phyloP scores from a whole-genome alignment of 176 grass and related monocot species.

The Cenchrus fungigraminus region DNA sequence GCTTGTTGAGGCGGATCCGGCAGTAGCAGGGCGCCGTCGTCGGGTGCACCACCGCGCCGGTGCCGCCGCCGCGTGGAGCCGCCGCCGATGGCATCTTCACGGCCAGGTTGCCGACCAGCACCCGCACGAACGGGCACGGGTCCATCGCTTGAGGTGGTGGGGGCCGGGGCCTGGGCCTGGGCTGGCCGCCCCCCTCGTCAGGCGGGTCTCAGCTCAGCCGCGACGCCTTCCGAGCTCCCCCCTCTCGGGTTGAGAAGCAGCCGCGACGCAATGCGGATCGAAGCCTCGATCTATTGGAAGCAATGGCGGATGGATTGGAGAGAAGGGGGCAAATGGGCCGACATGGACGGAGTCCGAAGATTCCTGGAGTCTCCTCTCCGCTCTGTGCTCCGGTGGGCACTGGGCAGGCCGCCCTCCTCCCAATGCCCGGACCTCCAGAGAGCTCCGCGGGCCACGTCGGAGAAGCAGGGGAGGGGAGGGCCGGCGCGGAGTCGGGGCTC shows the following conservation, averaged over 20 bases:
- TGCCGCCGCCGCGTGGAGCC: slow-evolving; percentile 6
- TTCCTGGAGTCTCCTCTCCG: background rate
- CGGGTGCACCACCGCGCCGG: slow-evolving; percentile 71
- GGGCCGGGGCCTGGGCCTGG: background rate
- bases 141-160: slow-evolving; percentile 52
- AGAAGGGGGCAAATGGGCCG: background rate
- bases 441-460: too few relatives aligned
- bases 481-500: too few relatives aligned
- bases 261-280: too few relatives aligned
- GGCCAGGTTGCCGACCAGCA: slow-evolving; percentile 81
- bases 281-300: too few relatives aligned
- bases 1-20: slow-evolving; percentile 79
- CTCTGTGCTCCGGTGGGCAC: background rate
- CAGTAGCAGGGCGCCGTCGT: slow-evolving; percentile 72
- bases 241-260: too few relatives aligned
- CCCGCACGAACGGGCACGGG: slow-evolving; percentile 90
- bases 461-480: too few relatives aligned
- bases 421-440: too few relatives aligned
- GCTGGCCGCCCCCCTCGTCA: too few relatives aligned
- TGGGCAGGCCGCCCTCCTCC: too few relatives aligned
- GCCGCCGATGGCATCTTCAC: slow-evolving; percentile 64
- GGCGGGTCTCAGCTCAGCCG: too few relatives aligned
- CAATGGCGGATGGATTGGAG: too few relatives aligned
- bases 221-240: too few relatives aligned
- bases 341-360: background rate